These are phyloP conservation scores for Przewalskia tangutica DNA, from an alignment of 257 asterid genomes.

Conservation along the genomic window DNA sequence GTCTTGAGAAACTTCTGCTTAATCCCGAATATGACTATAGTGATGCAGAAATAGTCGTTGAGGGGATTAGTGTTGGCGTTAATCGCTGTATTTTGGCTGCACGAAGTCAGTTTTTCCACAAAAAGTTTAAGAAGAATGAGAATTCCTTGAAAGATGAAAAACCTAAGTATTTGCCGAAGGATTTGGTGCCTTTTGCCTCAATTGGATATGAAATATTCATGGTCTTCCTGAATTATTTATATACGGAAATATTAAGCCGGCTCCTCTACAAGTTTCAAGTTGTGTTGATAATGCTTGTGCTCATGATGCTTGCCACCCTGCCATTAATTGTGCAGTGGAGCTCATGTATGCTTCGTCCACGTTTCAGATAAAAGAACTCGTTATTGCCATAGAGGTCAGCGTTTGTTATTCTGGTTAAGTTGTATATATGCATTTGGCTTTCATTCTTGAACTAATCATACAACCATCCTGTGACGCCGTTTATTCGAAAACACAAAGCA, in stretches of 20 bases:
- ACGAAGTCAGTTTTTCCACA: conserved; percentile 38
- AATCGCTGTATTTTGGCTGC: conserved; percentile 80
- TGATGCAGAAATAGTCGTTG: conserved; percentile 66
- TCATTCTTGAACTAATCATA: neutral
- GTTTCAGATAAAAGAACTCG: conserved; percentile 76
- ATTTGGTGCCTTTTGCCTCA: conserved; percentile 41
- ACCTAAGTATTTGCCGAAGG: conserved; percentile 42
- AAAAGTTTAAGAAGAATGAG: neutral
- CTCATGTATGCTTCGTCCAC: conserved; percentile 79
- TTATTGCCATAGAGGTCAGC: conserved; percentile 57
- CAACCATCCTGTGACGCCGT: neutral
- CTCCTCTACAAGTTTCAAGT: conserved; percentile 62
- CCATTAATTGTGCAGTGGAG: conserved; percentile 62
- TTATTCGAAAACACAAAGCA: neutral
- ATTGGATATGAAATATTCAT: conserved; percentile 50
- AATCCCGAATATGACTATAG: conserved; percentile 50
- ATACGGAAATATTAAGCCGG: conserved; percentile 51
- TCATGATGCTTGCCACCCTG: conserved; percentile 83
- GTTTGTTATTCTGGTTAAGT: neutral
- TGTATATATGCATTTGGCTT: neutral
- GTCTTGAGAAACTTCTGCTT: conserved; percentile 56
- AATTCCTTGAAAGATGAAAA: conserved; percentile 22
- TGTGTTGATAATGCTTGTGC: conserved; percentile 72
- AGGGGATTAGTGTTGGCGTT: conserved; percentile 50
- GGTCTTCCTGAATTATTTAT: conserved; percentile 42